Evolutionary conservation across 768 basidiomycete genomes (phyloP).

Genomic region (Kwoniella newhampshirensis): DNA sequence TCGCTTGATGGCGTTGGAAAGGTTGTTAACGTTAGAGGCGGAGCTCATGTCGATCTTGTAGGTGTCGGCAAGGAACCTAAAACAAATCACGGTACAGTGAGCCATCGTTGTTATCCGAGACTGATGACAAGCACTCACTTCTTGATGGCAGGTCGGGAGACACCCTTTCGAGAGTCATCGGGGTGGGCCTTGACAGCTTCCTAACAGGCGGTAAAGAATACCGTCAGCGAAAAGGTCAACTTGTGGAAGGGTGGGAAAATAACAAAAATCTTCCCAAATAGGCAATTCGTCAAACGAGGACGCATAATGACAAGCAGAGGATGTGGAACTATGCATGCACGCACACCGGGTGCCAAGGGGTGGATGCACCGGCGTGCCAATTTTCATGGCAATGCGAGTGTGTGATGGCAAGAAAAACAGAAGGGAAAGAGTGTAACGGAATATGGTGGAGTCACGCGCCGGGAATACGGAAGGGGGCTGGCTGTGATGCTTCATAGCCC

Average conservation of each 20-base stretch:
- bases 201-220: conserved; percentile 53
- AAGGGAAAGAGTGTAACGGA: conserved; percentile 11
- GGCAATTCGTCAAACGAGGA: conserved; percentile 24
- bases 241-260: neutral
- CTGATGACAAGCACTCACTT: conserved; percentile 59
- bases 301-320: neutral
- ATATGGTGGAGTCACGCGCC: conserved; percentile 14
- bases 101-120: too few relatives aligned
- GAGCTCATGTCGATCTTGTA: conserved; percentile 79
- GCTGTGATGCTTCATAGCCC: conserved; percentile 5
- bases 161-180: conserved; percentile 68
- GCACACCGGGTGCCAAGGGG: conserved; percentile 5
- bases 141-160: conserved; percentile 76
- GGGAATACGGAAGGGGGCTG: conserved; percentile 8
- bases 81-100: too few relatives aligned
- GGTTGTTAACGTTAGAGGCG: conserved; percentile 70
- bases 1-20: conserved; percentile 74
- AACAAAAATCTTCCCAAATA: conserved; percentile 25
- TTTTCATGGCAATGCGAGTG: neutral
- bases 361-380: conserved; percentile 2
- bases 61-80: conserved; percentile 75
- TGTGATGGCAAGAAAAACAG: conserved; percentile 7
- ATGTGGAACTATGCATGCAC: conserved; percentile 8
- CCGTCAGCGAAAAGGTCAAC: conserved; percentile 17
- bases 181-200: conserved; percentile 70